Percentiles rank a stretch among this genome's conserved stretches.
These are phyloP conservation scores for Xylariaceae sp. DNA, from an alignment of 2,329 filamentous ascomycete species.

Conservation along the genomic window DNA sequence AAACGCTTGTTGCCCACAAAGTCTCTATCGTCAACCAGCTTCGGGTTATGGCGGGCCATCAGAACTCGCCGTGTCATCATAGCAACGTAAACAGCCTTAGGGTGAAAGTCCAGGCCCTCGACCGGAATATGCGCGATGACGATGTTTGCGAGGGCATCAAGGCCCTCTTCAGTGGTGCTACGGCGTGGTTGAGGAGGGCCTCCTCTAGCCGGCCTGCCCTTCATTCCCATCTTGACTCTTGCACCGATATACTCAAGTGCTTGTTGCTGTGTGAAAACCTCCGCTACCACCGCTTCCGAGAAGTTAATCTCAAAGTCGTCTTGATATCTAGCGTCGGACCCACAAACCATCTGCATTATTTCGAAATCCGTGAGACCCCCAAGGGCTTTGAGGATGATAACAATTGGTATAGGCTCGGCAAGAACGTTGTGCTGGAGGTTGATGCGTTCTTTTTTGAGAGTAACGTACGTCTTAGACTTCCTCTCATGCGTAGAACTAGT, in stretches of 20 bases:
- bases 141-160: slow-evolving; percentile 90
- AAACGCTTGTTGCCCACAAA: slow-evolving; percentile 98
- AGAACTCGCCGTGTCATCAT: slow-evolving; percentile 97
- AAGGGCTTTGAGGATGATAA: slow-evolving; percentile 90
- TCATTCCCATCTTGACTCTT: slow-evolving; percentile 85
- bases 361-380: slow-evolving; percentile 94
- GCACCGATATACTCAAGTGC: slow-evolving; percentile 90
- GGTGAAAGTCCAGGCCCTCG: slow-evolving; percentile 88
- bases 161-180: slow-evolving; percentile 87
- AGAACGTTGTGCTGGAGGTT: slow-evolving; percentile 92
- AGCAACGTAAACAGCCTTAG: slow-evolving; percentile 95
- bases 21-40: slow-evolving; percentile 92
- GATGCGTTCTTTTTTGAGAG: slow-evolving; percentile 91
- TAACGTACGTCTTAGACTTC: slow-evolving; percentile 96
- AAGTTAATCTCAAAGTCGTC: slow-evolving; percentile 97
- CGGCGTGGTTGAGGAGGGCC: slow-evolving; percentile 64
- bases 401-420: slow-evolving; percentile 92
- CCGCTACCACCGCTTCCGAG: slow-evolving; percentile 84
- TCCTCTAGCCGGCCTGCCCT: slow-evolving; percentile 58
- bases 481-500: slow-evolving; percentile 97
- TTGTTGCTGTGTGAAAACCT: slow-evolving; percentile 92
- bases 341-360: slow-evolving; percentile 89
- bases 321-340: slow-evolving; percentile 86
- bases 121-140: slow-evolving; percentile 96
- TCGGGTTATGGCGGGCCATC: slow-evolving; percentile 90